phyloP scores from a whole-genome alignment of 148 eudicot species.

The Diospyros kaki region DNA sequence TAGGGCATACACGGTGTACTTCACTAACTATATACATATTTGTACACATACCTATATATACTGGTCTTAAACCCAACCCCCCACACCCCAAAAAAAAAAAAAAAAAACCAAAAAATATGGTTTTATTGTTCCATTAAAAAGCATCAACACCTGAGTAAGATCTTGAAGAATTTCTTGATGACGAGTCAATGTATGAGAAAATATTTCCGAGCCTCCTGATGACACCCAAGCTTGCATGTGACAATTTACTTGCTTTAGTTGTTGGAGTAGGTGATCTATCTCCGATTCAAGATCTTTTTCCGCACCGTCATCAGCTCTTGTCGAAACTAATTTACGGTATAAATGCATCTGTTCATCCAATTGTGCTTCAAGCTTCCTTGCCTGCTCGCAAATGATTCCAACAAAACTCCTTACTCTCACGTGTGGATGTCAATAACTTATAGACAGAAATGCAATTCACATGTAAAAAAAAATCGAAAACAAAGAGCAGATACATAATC shows the following conservation, averaged over 20 bases:
- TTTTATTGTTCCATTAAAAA: neutral
- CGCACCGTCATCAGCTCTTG: conserved; percentile 50
- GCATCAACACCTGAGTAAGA: conserved; percentile 66
- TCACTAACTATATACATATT: too few species aligned
- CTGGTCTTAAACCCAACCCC: too few species aligned
- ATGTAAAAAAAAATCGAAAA: too few species aligned
- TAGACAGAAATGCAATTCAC: too few species aligned
- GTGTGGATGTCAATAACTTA: too few species aligned
- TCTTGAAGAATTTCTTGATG: conserved; percentile 98
- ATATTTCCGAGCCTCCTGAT: conserved; percentile 92
- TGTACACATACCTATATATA: too few species aligned
- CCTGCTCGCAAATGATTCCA: conserved; percentile 36
- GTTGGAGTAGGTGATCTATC: conserved; percentile 68
- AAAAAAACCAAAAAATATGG: too few species aligned
- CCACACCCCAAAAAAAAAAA: too few species aligned
- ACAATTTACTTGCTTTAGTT: conserved; percentile 73
- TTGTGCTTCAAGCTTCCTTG: conserved; percentile 96
- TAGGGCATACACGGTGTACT: too few species aligned
- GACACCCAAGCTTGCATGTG: conserved; percentile 98
- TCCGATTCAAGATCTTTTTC: conserved; percentile 72
- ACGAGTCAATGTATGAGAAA: conserved; percentile 95
- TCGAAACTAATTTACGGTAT: conserved; percentile 72
- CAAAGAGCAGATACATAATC: neutral
- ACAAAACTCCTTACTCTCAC: neutral
- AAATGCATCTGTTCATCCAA: conserved; percentile 94